Evolutionary conservation across 73 alveolate species (phyloP), one percentile per base, ranked within the genome.

Genomic region (Paramecium octaurelia): DNA sequence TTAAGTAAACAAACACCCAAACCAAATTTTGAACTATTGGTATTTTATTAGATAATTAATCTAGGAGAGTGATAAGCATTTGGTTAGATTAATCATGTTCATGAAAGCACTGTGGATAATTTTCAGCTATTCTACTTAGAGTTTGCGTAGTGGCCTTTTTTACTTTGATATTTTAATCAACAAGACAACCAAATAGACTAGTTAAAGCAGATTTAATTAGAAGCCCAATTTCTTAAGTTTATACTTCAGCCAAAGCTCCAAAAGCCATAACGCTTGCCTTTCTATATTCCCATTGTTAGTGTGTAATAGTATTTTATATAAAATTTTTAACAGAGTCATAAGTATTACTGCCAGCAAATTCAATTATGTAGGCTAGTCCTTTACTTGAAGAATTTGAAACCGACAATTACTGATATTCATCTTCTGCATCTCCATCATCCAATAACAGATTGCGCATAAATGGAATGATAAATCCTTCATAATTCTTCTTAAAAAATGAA

Each of bases 241-340:
- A 36, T 10, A 34, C 87, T 73, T 73, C 87, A 36, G 87, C 87
- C 23, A 73, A 73, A 4, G 87, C 60, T 3, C 87, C 87, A 73
- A 73, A 73, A 12, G 87, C 87, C 87, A 73, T 36, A 12, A 73
- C 87, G 11, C 87, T 43, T 34, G 87, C 87, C 38, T 34, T 73
- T 10, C 59, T 73, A 18, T 73, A 73, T 73, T 73, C 60, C 54
- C 54, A 73, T 73, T 31, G 16, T n/a, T 35, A 21, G 12, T 73
- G 20, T 18, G 40, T 16, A 9, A 73, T 73, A 4, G 87, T 73
- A 36, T 73, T 73, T 34, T 35, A 35, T 16, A 73, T 73, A 38
- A 73, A 73, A 9, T 34, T 73, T 36, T 35, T 73, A 14, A 73
- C 87, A 20, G 60, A 3, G 11, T 31, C 60, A 21, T 35, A 40